Percentiles rank a stretch among this genome's conserved stretches.
Conservation (phyloP, 257 asterid genomes). For the Echites panduratus region DNA sequence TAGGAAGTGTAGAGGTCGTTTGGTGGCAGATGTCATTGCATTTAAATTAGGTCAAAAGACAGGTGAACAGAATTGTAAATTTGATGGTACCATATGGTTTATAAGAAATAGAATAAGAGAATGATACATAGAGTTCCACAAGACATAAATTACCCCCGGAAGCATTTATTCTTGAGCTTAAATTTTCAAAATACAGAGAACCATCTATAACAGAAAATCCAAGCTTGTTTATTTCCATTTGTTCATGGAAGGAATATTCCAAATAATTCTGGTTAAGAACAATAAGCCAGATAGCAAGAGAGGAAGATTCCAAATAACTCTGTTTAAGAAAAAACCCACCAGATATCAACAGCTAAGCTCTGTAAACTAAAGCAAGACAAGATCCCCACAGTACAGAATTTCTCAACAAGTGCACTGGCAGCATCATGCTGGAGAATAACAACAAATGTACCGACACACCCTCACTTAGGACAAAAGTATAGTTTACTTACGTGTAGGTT, state of each 20-base stretch:
- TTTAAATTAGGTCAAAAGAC: neutral
- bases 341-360: neutral
- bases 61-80: neutral
- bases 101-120: neutral
- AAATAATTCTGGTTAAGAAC: neutral
- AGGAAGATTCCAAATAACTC: neutral
- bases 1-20: neutral
- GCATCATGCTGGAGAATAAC: neutral
- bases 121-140: neutral
- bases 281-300: neutral
- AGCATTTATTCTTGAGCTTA: neutral
- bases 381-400: neutral
- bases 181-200: neutral
- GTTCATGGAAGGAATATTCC: neutral
- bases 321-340: neutral
- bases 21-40: neutral
- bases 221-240: neutral
- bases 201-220: neutral
- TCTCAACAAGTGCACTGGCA: neutral
- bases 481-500: constrained; percentile 88
- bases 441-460: neutral
- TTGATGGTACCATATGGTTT: neutral
- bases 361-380: neutral
- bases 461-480: constrained; percentile 6
- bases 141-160: neutral